Conservation (phyloP, 495 filamentous ascomycete genomes). For the Amniculicola lignicola region DNA sequence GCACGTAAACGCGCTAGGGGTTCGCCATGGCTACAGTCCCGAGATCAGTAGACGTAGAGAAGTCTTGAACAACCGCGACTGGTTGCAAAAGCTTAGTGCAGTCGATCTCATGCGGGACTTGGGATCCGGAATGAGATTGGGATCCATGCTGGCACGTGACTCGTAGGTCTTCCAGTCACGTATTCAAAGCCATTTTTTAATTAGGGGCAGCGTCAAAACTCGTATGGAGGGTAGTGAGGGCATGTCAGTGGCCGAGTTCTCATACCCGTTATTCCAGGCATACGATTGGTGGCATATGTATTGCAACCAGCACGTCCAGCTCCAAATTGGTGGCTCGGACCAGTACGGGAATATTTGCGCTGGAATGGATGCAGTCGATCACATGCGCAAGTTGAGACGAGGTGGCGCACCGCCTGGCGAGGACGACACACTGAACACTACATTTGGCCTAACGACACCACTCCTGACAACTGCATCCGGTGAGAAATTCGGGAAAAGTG, state of each 20-base stretch:
- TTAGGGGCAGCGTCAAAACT: conserved; percentile 76
- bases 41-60: conserved; percentile 47
- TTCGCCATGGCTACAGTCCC: conserved; percentile 54
- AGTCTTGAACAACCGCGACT: conserved; percentile 73
- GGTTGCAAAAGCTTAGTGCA: conserved; percentile 68
- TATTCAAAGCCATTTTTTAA: no score
- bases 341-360: conserved; percentile 96
- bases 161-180: conserved; percentile 29
- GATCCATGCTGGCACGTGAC: neutral
- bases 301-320: conserved; percentile 56
- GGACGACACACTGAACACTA: conserved; percentile 41
- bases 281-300: conserved; percentile 95
- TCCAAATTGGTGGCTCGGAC: conserved; percentile 92
- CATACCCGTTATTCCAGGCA: conserved; percentile 89
- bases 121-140: conserved; percentile 60
- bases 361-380: conserved; percentile 79
- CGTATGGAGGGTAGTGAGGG: conserved; percentile 77
- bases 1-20: conserved; percentile 62
- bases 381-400: conserved; percentile 53
- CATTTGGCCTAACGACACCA: conserved; percentile 85
- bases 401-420: conserved; percentile 32
- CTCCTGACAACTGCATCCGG: conserved; percentile 81
- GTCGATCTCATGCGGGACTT: conserved; percentile 69
- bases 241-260: conserved; percentile 91
- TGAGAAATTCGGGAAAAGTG: conserved; percentile 91